A percentile compares a stretch with the other conserved stretches of the same genome.
These are phyloP conservation scores for Aphanocladium album DNA, from an alignment of 2,329 filamentous ascomycete species.

Conservation along the genomic window DNA sequence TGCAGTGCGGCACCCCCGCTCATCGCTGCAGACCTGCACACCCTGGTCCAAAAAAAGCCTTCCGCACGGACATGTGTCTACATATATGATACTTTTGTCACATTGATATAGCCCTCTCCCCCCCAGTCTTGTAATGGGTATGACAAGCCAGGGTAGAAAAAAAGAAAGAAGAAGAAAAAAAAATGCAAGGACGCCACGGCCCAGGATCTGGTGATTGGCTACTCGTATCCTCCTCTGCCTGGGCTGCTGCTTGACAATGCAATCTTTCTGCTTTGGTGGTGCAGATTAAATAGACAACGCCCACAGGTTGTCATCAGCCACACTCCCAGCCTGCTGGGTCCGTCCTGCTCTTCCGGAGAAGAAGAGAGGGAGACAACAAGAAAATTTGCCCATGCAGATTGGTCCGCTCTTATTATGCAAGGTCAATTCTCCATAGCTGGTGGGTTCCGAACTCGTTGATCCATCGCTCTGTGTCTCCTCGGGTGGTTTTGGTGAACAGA, in stretches of 20 bases:
- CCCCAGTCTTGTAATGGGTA: not conserved
- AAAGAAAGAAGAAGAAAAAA: not conserved
- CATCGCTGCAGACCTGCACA: not conserved
- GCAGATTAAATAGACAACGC: not conserved
- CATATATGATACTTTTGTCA: not conserved
- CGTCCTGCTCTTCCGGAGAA: not conserved
- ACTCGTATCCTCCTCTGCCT: not conserved
- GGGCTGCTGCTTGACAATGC: not conserved
- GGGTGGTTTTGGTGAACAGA: not conserved
- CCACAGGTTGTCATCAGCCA: not conserved
- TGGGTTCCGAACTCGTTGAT: not conserved
- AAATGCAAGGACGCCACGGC: not conserved
- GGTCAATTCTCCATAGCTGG: not conserved
- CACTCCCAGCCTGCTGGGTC: not conserved
- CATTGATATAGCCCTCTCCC: not conserved
- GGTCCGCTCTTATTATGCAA: not conserved
- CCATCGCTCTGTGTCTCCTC: not conserved
- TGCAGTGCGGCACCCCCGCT: too few relatives aligned
- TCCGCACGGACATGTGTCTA: not conserved
- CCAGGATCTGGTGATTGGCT: not conserved
- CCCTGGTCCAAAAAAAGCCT: not conserved
- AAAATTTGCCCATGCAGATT: slow-evolving; percentile 2
- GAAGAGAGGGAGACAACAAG: slow-evolving; percentile 1
- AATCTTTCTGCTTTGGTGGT: not conserved
- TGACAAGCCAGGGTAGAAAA: not conserved